These are phyloP conservation scores for Fusarium solani-melongenae DNA, from an alignment of 2,329 filamentous ascomycete species.

Conservation along the genomic window DNA sequence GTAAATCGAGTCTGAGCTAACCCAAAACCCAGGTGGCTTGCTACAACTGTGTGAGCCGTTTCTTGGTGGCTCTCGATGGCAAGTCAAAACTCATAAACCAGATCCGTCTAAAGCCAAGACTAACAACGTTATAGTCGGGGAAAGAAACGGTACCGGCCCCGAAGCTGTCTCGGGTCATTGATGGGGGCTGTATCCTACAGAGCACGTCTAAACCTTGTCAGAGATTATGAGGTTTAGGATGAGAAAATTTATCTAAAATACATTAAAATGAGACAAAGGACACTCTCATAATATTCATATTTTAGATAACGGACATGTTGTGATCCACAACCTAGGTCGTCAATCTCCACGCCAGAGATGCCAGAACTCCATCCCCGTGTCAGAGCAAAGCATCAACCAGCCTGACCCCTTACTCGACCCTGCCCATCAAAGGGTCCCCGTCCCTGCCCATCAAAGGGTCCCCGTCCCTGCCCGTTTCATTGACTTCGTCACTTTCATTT, in stretches of 20 bases:
- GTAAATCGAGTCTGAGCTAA: conserved; percentile 24
- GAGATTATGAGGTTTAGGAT: no score
- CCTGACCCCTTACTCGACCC: neutral
- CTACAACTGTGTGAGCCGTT: conserved; percentile 88
- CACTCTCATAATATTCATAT: no score
- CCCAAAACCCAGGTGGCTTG: conserved; percentile 64
- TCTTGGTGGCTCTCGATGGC: conserved; percentile 85
- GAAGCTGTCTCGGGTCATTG: conserved; percentile 53
- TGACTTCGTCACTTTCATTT: conserved; percentile 24
- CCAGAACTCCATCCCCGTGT: no score
- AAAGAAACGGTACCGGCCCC: conserved; percentile 65
- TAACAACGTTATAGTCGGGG: conserved; percentile 60
- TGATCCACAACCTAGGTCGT: no score
- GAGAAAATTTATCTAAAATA: no score
- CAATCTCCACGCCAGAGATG: no score
- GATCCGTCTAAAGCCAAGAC: conserved; percentile 26
- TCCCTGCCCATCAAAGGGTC: neutral
- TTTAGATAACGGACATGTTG: no score
- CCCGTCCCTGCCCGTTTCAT: conserved; percentile 12
- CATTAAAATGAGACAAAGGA: no score
- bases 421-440: conserved; percentile 2
- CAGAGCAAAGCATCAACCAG: conserved; percentile 33
- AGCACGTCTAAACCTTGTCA: no score
- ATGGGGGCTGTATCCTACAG: conserved; percentile 20
- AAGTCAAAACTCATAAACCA: conserved; percentile 44